Conservation (phyloP, 1,284 basidiomycete species). For the Sanghuangporus weigelae region DNA sequence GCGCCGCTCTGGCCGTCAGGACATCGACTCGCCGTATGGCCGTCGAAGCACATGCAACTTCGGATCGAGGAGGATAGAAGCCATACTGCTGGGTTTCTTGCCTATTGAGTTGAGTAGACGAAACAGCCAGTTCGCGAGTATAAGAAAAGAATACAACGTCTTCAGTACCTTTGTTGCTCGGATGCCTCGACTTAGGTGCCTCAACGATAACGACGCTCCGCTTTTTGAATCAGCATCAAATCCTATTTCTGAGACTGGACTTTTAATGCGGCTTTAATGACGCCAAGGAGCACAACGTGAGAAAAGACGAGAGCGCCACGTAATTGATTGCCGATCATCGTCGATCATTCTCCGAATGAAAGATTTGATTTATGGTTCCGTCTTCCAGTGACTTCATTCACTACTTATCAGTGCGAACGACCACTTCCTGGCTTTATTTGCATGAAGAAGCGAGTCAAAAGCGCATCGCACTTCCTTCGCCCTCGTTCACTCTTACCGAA, state of each 20-base stretch:
- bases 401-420: not conserved
- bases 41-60: no score
- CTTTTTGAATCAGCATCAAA: not conserved
- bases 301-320: not conserved
- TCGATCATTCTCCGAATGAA: not conserved
- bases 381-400: not conserved
- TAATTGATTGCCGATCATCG: not conserved
- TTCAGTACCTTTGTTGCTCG: not conserved
- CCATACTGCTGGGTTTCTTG: not conserved
- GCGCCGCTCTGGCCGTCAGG: no score
- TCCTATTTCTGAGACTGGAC: not conserved
- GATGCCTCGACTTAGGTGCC: not conserved
- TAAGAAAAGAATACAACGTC: not conserved
- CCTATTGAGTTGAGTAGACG: no score
- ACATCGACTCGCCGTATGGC: no score
- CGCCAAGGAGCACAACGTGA: not conserved
- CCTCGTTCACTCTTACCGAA: not conserved
- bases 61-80: not conserved
- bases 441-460: not conserved
- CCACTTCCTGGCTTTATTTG: not conserved
- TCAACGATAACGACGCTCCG: not conserved
- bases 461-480: not conserved
- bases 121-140: not conserved
- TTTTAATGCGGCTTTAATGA: no score
- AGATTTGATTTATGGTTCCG: not conserved